phyloP scores from a whole-genome alignment of 73 alveolate genomes.

The Paramecium primaurelia region DNA sequence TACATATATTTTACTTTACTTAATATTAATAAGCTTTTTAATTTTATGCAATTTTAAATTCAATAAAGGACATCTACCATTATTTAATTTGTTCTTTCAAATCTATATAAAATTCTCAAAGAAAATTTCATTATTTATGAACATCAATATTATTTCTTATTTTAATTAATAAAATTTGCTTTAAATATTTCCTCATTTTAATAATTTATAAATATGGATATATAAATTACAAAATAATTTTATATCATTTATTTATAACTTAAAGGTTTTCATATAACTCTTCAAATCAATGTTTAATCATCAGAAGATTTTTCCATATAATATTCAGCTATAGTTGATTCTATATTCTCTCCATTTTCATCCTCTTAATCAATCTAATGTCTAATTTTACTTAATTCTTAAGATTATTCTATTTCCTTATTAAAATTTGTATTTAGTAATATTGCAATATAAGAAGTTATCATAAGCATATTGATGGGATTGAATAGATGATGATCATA shows the following conservation, averaged over 20 bases:
- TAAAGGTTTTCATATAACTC: neutral
- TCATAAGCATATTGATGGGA: slow-evolving; percentile 34
- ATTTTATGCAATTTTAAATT: neutral
- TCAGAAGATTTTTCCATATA: neutral
- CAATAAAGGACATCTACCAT: neutral
- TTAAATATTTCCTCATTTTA: neutral
- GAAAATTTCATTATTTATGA: too few relatives aligned
- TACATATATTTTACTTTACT: neutral
- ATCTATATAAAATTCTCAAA: neutral
- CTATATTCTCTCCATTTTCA: neutral
- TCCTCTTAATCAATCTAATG: neutral
- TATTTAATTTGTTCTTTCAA: too few relatives aligned
- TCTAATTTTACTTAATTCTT: neutral
- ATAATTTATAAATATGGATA: neutral
- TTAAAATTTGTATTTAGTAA: neutral
- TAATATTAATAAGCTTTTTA: neutral
- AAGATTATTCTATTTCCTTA: neutral
- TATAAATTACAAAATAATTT: too few relatives aligned
- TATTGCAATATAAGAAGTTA: neutral
- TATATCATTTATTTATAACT: neutral
- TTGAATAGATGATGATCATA: slow-evolving; percentile 19
- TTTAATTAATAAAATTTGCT: too few relatives aligned
- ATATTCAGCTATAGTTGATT: slow-evolving; percentile 2
- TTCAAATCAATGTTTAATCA: neutral
- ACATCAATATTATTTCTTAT: neutral